phyloP scores from a whole-genome alignment of 169 alveolate genomes.

The Cryptosporidium ubiquitum region DNA sequence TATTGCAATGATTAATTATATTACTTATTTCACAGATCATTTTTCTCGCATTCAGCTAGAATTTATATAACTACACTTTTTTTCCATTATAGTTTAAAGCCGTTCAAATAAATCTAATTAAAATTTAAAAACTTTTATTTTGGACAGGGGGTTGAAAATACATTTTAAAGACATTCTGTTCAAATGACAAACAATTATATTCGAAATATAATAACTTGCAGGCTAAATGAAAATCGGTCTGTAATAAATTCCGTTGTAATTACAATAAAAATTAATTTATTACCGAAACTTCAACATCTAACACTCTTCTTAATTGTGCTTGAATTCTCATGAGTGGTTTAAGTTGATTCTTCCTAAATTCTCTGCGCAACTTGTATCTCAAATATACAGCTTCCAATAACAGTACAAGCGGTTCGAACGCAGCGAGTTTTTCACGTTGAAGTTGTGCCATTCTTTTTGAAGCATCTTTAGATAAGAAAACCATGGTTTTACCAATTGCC shows the following conservation, averaged over 20 bases:
- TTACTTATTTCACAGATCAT: neutral
- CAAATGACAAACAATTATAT: conserved; percentile 31
- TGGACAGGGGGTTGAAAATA: neutral
- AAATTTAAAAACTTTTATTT: no score
- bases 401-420: conserved; percentile 88
- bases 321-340: conserved; percentile 86
- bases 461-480: conserved; percentile 88
- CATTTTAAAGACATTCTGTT: neutral
- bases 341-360: conserved; percentile 76
- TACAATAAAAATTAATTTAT: neutral
- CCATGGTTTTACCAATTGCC: conserved; percentile 90
- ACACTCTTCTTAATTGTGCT: conserved; percentile 86
- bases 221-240: neutral
- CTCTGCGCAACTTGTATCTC: conserved; percentile 76
- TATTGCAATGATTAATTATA: neutral
- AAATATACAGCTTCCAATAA: conserved; percentile 86
- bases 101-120: neutral
- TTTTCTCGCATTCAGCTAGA: neutral
- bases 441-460: conserved; percentile 86
- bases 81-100: neutral
- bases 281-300: conserved; percentile 58
- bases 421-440: conserved; percentile 88
- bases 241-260: neutral
- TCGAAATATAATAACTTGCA: conserved; percentile 8
- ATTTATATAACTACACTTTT: no score